Conservation (phyloP, 2,329 filamentous ascomycete species). For the Drechslerella dactyloides region DNA sequence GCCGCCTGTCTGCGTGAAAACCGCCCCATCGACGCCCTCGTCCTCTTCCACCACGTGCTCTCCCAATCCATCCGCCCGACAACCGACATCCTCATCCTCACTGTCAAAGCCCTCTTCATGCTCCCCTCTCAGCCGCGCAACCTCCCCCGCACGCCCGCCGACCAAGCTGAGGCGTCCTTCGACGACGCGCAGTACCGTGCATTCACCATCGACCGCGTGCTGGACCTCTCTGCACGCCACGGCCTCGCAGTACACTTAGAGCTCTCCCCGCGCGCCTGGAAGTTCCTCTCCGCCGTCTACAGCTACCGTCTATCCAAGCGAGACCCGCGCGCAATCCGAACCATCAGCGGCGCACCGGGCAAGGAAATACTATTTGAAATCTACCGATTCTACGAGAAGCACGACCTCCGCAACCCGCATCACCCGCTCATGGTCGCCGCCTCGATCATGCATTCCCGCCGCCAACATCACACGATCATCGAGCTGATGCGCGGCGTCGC, state of each 20-base stretch:
- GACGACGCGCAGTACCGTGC: constrained; percentile 22
- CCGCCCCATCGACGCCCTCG: constrained; percentile 32
- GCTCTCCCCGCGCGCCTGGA: constrained; percentile 25
- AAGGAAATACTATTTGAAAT: constrained; percentile 33
- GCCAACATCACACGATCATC: constrained; percentile 48
- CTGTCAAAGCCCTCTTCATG: constrained; percentile 31
- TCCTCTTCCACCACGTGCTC: constrained; percentile 25
- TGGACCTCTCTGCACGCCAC: constrained; percentile 25
- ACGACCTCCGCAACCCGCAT: constrained; percentile 51
- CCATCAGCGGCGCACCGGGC: constrained; percentile 11
- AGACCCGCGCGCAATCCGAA: constrained; percentile 10
- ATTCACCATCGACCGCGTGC: constrained; percentile 31
- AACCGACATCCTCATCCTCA: constrained; percentile 27
- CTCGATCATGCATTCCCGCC: constrained; percentile 41
- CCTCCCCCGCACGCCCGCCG: background rate
- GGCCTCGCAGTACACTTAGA: constrained; percentile 27
- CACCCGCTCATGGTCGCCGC: constrained; percentile 52
- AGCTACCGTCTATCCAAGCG: constrained; percentile 24
- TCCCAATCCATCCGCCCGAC: constrained; percentile 39
- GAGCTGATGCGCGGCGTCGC: constrained; percentile 52
- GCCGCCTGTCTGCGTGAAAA: constrained; percentile 39
- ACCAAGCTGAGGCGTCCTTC: constrained; percentile 9
- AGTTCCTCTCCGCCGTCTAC: constrained; percentile 35
- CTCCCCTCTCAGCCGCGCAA: constrained; percentile 16
- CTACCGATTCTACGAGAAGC: constrained; percentile 51